Base-by-base conservation (phyloP, 768 basidiomycete species). In the Tephrocybe rancida region DNA sequence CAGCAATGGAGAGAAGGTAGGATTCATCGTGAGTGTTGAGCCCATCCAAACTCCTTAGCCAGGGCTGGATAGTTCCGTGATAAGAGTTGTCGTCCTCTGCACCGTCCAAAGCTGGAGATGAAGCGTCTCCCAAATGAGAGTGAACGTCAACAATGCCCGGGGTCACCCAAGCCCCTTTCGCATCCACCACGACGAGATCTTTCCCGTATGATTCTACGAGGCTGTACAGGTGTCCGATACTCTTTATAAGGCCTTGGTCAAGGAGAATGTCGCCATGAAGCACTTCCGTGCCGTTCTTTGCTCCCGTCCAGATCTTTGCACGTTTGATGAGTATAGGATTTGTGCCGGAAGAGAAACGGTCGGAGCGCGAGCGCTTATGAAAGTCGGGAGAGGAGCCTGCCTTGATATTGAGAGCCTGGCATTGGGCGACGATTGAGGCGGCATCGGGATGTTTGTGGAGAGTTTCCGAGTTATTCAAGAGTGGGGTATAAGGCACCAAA, bases 231-330 rank as follows among this genome's bases (percentile, higher is more conserved):
- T 73, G 61, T 0, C 88, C 87, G 24, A 90, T 71, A 16, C 69
- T 75, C 65, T 82, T 78, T 55, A 90, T 84, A 18, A 91, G 59
- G 4, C 88, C 89, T 44, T 80, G 81, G 58, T 90, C 83, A 34
- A 97, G 63, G 2, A 90, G 73, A 9, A 95, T 70, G 55, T 89
- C 88, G 1, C 83, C 87, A 5, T 69, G 67, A 34, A 90, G 48
- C 24, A 92, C 76, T 54, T 87, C 75, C 1, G 83, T 82, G 0
- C 92, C 92, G 38, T 88, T 83, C 24, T 83, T 64, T 21, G 69
- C 65, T 7, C 92, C 91, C 1, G 92, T 95, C 93, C 93, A 95
- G 57, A 96, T 80, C 25, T 76, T 90, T 22, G 86, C 92, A 57
- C 92, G 89, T 66, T 75, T 80, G 50, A 95, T 79, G 44, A 89